phyloP scores from a whole-genome alignment of 345 rosid species.

The Streptanthus diversifolius region DNA sequence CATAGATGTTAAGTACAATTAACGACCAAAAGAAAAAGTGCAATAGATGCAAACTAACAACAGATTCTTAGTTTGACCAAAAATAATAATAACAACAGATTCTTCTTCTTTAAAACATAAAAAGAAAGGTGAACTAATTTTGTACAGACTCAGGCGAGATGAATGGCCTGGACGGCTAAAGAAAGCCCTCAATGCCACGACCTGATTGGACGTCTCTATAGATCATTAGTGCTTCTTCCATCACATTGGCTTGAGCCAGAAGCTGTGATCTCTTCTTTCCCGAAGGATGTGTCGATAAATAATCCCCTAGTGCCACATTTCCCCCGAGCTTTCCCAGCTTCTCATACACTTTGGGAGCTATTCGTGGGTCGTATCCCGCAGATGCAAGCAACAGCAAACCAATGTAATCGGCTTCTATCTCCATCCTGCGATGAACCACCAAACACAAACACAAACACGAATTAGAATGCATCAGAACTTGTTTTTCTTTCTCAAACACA shows the following conservation, averaged over 20 bases:
- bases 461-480: neutral
- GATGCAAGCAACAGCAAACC: constrained; percentile 80
- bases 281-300: constrained; percentile 94
- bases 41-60: neutral
- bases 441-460: neutral
- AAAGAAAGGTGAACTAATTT: neutral
- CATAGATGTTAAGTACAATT: neutral
- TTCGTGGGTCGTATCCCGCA: constrained; percentile 86
- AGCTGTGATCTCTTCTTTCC: constrained; percentile 75
- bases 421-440: constrained; percentile 60
- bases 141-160: neutral
- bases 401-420: constrained; percentile 88
- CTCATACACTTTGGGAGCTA: constrained; percentile 78
- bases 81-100: neutral
- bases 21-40: no score
- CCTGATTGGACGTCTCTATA: constrained; percentile 67
- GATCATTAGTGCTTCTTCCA: constrained; percentile 81
- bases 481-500: neutral
- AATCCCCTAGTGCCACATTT: constrained; percentile 46
- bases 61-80: no score
- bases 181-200: constrained; percentile 72
- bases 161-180: constrained; percentile 32
- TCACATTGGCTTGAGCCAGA: constrained; percentile 73
- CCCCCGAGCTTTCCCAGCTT: constrained; percentile 69
- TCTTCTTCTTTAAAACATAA: neutral